Evolutionary conservation across 1,284 basidiomycete genomes (phyloP), one percentile per base, ranked within the genome.

Genomic region (Tetrapyrgos nigripes): DNA sequence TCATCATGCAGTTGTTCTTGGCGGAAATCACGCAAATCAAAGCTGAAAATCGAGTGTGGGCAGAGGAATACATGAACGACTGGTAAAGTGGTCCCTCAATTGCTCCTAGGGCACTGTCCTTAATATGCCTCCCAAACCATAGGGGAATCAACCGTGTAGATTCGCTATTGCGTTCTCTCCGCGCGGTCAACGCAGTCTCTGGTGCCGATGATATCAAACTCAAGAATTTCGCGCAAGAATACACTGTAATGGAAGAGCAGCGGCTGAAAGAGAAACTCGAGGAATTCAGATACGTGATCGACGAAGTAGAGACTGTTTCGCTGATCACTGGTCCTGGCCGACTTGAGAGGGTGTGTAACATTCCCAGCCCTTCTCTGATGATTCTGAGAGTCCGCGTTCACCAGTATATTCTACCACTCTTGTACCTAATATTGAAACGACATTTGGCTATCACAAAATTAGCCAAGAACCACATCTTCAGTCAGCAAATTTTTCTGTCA

Each of bases 391-490:
- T n/a, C 37, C 17, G 37, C 6, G 17, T 17, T 8, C 13, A 5
- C 4, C 37, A 82, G 80, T 78, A 75, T 62, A 62, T 75, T 17
- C 74, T 73, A 40, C 77, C 79, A 2, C 63, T 79, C 6, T 60
- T 80, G 4, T 76, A 75, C 54, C 68, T 77, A 3, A 63, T 79
- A 1, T 65, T 79, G 13, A 64, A 68, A 50, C 73, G 73, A 1
- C 78, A 80, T 54, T 58, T 77, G 27, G 68, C 73, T 31, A 70
- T 78, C 9, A 68, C 79, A 21, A 71, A 63, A 27, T 64, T 78
- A 17, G 73, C 73, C 1, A 71, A 68, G 57, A 70, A 70, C 17
- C 72, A 76, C 48, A 68, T 77, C 3, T 60, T 77, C 10, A n/a
- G 37, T 40, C 13, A 6, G 37, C 6, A n/a, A 40, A 40, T 40